These are phyloP conservation scores for Blastomyces percursus DNA, from an alignment of 2,329 filamentous ascomycete genomes.

Conservation along the genomic window DNA sequence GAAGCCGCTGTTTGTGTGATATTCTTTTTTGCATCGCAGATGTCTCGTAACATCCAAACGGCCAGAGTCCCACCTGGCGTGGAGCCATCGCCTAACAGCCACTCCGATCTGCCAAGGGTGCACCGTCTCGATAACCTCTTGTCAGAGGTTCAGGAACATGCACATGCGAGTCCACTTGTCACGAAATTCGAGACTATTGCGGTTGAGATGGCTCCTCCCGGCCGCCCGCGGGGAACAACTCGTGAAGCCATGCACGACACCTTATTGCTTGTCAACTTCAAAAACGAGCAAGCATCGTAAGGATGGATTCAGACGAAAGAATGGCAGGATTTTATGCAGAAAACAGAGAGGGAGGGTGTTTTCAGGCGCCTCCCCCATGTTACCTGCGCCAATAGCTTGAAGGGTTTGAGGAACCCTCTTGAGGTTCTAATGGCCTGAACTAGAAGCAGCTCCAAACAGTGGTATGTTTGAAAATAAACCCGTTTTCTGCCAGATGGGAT, in stretches of 20 bases:
- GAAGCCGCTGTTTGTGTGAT: conserved; percentile 19
- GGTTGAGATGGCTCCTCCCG: conserved; percentile 17
- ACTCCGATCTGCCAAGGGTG: not conserved
- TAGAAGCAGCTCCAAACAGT: no score
- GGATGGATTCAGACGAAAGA: conserved; percentile 19
- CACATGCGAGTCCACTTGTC: conserved; percentile 17
- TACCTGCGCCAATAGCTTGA: conserved; percentile 20
- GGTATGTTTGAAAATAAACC: not conserved
- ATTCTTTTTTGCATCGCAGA: conserved; percentile 21
- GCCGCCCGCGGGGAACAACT: conserved; percentile 11
- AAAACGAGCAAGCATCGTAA: conserved; percentile 16
- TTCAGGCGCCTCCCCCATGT: conserved; percentile 22
- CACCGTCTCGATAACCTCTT: conserved; percentile 20
- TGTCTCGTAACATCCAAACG: conserved; percentile 19
- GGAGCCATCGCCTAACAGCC: not conserved
- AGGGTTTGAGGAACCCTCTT: conserved; percentile 19
- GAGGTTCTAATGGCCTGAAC: conserved; percentile 12
- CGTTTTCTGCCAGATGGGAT: not conserved
- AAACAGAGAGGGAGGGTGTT: conserved; percentile 17
- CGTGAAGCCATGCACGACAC: conserved; percentile 20
- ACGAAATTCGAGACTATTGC: conserved; percentile 20
- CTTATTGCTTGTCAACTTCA: conserved; percentile 20
- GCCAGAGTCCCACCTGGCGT: conserved; percentile 11
- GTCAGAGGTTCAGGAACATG: conserved; percentile 18
- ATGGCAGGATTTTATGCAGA: conserved; percentile 22